These are phyloP conservation scores for Jaltomata sinuosa DNA, from an alignment of 257 asterid species.

Conservation along the genomic window DNA sequence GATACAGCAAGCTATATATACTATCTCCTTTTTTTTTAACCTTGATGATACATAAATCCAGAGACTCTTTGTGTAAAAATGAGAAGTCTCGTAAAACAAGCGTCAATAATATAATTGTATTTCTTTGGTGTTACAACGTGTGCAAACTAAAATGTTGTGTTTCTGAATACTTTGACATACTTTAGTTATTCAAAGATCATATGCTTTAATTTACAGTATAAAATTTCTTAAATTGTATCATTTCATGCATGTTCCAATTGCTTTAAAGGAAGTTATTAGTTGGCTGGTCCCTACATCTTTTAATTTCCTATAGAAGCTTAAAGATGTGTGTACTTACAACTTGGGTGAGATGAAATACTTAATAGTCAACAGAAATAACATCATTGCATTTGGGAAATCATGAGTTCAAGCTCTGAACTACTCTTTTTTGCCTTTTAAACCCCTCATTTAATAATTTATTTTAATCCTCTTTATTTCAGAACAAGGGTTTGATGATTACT, in stretches of 20 bases:
- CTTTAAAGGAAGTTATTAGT: conserved; percentile 9
- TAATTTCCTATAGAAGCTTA: conserved; percentile 21
- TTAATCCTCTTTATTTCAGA: background rate
- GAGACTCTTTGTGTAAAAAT: background rate
- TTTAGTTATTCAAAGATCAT: conserved; percentile 17
- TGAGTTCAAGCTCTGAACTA: background rate
- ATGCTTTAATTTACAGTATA: background rate
- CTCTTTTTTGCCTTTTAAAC: background rate
- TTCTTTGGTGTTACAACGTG: background rate
- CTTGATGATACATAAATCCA: background rate
- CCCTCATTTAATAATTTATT: background rate
- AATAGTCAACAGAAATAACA: conserved; percentile 31
- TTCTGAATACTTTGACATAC: conserved; percentile 6
- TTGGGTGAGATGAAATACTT: background rate
- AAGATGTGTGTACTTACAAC: conserved; percentile 24
- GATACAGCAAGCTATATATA: background rate
- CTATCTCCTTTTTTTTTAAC: background rate
- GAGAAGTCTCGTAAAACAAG: background rate
- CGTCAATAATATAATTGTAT: background rate
- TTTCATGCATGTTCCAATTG: background rate
- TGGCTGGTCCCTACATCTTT: conserved; percentile 59
- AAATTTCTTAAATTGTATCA: background rate
- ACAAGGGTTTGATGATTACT: background rate
- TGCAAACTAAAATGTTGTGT: background rate
- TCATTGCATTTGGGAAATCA: conserved; percentile 16